These are phyloP conservation scores for Mortierella sp. DNA, from an alignment of 371 early-diverging fungal genomes.

Conservation along the genomic window DNA sequence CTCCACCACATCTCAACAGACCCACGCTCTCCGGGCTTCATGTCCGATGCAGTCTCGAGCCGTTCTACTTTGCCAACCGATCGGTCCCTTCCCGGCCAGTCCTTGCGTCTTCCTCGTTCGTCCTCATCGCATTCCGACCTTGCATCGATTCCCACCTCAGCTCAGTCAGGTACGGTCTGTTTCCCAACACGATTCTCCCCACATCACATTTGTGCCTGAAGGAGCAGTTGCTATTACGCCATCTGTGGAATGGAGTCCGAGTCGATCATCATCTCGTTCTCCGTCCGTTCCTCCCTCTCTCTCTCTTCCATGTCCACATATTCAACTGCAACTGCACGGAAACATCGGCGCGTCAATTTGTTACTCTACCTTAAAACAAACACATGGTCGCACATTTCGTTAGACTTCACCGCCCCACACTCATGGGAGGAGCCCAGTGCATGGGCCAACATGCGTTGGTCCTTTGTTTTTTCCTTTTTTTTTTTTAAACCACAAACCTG, in stretches of 20 bases:
- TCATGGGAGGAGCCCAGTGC: neutral
- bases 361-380: neutral
- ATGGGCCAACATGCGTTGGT: constrained; percentile 9
- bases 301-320: too few relatives aligned
- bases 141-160: neutral
- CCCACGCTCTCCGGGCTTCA: too few relatives aligned
- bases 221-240: too few relatives aligned
- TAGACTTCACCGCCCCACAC: neutral
- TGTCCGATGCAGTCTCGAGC: neutral
- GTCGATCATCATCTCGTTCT: too few relatives aligned
- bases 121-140: constrained; percentile 4
- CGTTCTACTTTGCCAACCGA: neutral
- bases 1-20: too few relatives aligned
- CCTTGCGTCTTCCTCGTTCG: neutral
- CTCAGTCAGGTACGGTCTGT: neutral
- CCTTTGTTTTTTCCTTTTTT: neutral
- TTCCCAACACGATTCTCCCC: too few relatives aligned
- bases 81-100: neutral
- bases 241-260: too few relatives aligned
- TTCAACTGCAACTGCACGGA: too few relatives aligned
- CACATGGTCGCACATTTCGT: constrained; percentile 28
- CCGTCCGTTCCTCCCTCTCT: too few relatives aligned
- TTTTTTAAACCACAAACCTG: too few relatives aligned
- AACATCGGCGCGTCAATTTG: too few relatives aligned
- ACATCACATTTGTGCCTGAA: too few relatives aligned